phyloP scores from a whole-genome alignment of 306 rosid genomes.

The Gynostemma pentaphyllum region DNA sequence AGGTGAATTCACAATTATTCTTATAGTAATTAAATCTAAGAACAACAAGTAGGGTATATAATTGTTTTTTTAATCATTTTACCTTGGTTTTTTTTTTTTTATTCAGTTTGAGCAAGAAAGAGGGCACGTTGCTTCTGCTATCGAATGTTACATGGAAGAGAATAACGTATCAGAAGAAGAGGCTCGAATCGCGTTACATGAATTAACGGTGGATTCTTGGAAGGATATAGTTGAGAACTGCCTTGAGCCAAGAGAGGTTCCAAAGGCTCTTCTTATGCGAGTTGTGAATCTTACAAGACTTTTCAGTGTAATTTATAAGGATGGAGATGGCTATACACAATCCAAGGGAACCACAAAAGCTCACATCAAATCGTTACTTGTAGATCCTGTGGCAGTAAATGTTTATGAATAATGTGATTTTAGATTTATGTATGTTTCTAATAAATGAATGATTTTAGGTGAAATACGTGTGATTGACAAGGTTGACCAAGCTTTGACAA shows the following conservation, averaged over 20 bases:
- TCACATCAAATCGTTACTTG: constrained; percentile 13
- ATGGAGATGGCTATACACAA: constrained; percentile 23
- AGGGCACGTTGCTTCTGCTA: constrained; percentile 17
- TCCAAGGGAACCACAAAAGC: constrained; percentile 8
- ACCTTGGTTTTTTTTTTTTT: too few relatives aligned
- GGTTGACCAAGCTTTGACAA: too few relatives aligned
- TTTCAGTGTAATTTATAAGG: constrained; percentile 18
- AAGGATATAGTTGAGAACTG: constrained; percentile 35
- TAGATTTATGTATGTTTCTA: too few relatives aligned
- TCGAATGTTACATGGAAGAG: constrained; percentile 38
- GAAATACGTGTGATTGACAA: too few relatives aligned
- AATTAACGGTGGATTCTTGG: constrained; percentile 17
- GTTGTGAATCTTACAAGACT: constrained; percentile 25
- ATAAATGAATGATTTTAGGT: too few relatives aligned
- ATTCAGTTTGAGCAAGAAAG: constrained; percentile 26
- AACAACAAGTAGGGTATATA: too few relatives aligned
- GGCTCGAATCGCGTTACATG: not conserved
- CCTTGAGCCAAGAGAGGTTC: not conserved
- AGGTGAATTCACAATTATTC: too few relatives aligned
- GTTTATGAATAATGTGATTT: too few relatives aligned
- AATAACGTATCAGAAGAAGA: constrained; percentile 8
- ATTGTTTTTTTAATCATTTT: too few relatives aligned
- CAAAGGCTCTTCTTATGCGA: constrained; percentile 19
- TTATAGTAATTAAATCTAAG: too few relatives aligned
- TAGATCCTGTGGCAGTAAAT: constrained; percentile 21